These are phyloP conservation scores for Botrytis sinoallii DNA, from an alignment of 2,329 filamentous ascomycete species.

Conservation along the genomic window DNA sequence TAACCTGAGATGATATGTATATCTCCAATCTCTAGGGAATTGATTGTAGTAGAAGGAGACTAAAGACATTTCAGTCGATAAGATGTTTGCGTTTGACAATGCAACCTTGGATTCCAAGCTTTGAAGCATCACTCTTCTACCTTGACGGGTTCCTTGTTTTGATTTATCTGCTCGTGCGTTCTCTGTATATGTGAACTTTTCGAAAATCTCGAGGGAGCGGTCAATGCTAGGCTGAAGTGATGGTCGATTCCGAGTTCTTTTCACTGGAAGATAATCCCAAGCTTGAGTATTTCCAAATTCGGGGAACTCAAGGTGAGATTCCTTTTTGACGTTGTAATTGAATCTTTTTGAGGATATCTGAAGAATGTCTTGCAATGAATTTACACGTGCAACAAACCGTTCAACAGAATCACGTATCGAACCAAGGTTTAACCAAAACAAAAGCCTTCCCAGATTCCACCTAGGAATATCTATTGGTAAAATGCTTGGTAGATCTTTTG, in stretches of 20 bases:
- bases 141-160: not conserved
- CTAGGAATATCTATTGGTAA: slow-evolving; percentile 22
- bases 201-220: not conserved
- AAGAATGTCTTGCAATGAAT: not conserved
- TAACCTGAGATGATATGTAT: slow-evolving; percentile 10
- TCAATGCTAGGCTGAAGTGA: not conserved
- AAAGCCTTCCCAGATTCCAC: slow-evolving; percentile 23
- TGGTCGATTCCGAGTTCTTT: not conserved
- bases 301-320: not conserved
- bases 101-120: slow-evolving; percentile 9
- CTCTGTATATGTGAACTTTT: slow-evolving; percentile 10
- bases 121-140: slow-evolving; percentile 17
- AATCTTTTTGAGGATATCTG: not conserved
- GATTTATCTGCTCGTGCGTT: slow-evolving; percentile 6
- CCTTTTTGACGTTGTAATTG: no score
- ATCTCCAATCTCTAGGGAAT: slow-evolving; percentile 9
- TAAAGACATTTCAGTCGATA: not conserved
- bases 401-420: slow-evolving; percentile 23
- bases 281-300: not conserved
- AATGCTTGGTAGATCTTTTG: slow-evolving; percentile 10
- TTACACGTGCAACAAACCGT: slow-evolving; percentile 5
- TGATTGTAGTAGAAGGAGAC: slow-evolving; percentile 11
- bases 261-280: slow-evolving; percentile 9
- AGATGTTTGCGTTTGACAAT: not conserved
- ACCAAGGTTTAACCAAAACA: slow-evolving; percentile 26